phyloP scores from a whole-genome alignment of 177 flowering plant species.

The Tripterygium wilfordii region DNA sequence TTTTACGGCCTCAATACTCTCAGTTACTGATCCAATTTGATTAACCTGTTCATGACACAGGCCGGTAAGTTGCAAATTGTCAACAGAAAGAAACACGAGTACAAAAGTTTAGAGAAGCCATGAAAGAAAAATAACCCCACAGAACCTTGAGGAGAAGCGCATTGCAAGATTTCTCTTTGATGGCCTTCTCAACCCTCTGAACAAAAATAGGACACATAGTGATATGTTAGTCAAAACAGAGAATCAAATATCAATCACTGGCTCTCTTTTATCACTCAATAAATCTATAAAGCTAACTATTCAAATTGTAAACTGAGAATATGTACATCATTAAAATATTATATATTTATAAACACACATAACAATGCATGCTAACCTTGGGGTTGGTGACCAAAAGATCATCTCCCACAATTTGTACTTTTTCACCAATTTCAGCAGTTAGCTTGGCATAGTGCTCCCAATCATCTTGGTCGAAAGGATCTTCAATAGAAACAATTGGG shows the following conservation, averaged over 20 bases:
- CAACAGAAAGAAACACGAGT: not conserved
- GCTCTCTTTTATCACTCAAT: too few relatives aligned
- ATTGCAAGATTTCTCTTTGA: slow-evolving; percentile 61
- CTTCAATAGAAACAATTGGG: slow-evolving; percentile 90
- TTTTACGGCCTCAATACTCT: slow-evolving; percentile 92
- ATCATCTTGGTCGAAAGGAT: slow-evolving; percentile 96
- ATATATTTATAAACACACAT: too few relatives aligned
- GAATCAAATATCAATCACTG: too few relatives aligned
- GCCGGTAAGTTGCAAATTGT: too few relatives aligned
- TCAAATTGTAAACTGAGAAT: too few relatives aligned
- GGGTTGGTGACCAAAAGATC: slow-evolving; percentile 95
- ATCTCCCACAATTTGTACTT: slow-evolving; percentile 88
- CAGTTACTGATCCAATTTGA: slow-evolving; percentile 91
- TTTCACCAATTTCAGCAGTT: slow-evolving; percentile 60
- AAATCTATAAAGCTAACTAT: too few relatives aligned
- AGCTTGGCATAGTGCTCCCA: slow-evolving; percentile 78
- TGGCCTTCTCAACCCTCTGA: slow-evolving; percentile 78
- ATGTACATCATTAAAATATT: too few relatives aligned
- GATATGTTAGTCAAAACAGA: too few relatives aligned
- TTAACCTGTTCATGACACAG: slow-evolving; percentile 56
- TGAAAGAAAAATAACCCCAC: not conserved
- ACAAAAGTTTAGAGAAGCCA: not conserved
- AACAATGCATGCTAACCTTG: slow-evolving; percentile 62
- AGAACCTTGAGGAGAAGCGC: slow-evolving; percentile 79
- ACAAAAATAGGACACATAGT: too few relatives aligned